Conservation (phyloP, 805 yeast genomes). For the Wickerhamiella kazuoi region DNA sequence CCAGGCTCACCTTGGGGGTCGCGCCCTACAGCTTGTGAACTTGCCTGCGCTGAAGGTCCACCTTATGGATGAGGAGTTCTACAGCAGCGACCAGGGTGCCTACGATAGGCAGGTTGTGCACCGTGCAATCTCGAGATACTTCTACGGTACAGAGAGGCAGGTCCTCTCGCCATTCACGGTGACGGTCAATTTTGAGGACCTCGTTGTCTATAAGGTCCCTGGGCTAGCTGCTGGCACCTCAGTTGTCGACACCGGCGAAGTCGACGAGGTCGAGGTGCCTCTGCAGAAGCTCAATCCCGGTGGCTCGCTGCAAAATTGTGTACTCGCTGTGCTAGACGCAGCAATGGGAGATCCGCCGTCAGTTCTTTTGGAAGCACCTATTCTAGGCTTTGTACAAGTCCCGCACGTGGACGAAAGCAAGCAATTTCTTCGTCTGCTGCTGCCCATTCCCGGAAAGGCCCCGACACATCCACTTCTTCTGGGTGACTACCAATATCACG, state of each 20-base stretch:
- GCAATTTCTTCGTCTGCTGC: conserved; percentile 45
- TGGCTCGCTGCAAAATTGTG: conserved; percentile 46
- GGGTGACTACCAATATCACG: conserved; percentile 69
- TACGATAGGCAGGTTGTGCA: conserved; percentile 59
- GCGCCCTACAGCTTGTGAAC: conserved; percentile 32
- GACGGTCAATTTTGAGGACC: conserved; percentile 45
- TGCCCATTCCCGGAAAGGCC: conserved; percentile 76
- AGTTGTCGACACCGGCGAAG: background rate
- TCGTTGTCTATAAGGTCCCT: conserved; percentile 30
- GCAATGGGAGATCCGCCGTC: conserved; percentile 30
- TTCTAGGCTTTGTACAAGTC: conserved; percentile 64
- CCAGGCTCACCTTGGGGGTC: conserved; percentile 32
- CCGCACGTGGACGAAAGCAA: conserved; percentile 58
- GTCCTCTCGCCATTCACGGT: conserved; percentile 72
- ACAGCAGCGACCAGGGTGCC: conserved; percentile 12
- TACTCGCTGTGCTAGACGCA: conserved; percentile 47
- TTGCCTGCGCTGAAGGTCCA: conserved; percentile 57
- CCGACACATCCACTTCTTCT: conserved; percentile 60
- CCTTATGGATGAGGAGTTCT: conserved; percentile 20
- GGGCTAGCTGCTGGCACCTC: too few relatives aligned
- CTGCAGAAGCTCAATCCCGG: conserved; percentile 22
- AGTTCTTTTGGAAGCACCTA: conserved; percentile 35
- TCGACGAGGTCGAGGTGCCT: conserved; percentile 6
- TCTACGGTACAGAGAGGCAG: conserved; percentile 55
- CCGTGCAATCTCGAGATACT: conserved; percentile 65